phyloP scores from a whole-genome alignment of 1,284 basidiomycete genomes.

The Moesziomyces sp. region DNA sequence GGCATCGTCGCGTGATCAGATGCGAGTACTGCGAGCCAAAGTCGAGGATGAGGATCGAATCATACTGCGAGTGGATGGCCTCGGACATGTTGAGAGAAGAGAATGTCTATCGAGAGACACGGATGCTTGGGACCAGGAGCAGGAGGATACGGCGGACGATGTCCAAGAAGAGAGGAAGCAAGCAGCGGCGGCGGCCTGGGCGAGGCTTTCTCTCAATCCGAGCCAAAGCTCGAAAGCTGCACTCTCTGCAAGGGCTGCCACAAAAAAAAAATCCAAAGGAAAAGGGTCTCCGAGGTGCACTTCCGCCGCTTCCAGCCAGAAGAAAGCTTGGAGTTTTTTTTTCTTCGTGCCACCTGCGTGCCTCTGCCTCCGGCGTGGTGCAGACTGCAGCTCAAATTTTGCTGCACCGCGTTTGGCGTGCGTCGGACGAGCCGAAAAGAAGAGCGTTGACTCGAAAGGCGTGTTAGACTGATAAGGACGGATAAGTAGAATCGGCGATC shows the following conservation, averaged over 20 bases:
- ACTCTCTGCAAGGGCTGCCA: background rate
- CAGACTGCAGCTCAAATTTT: too few relatives aligned
- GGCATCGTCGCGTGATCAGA: conserved; percentile 95
- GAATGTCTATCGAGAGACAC: background rate
- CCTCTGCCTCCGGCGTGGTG: background rate
- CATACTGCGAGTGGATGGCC: conserved; percentile 91
- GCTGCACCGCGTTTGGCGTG: too few relatives aligned
- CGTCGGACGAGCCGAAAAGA: too few relatives aligned
- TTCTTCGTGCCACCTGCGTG: background rate
- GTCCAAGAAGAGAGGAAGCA: conserved; percentile 40
- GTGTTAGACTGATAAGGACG: too few relatives aligned
- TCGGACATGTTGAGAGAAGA: conserved; percentile 56
- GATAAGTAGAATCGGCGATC: too few relatives aligned
- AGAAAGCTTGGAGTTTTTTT: background rate
- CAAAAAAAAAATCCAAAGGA: too few relatives aligned
- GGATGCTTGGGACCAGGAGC: background rate
- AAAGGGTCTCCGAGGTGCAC: conserved; percentile 2
- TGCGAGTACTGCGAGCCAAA: conserved; percentile 99
- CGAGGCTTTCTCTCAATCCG: too few relatives aligned
- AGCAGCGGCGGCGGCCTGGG: background rate
- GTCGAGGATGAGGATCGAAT: conserved; percentile 95
- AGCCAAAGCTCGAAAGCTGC: background rate
- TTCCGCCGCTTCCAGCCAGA: background rate
- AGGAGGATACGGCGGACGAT: conserved; percentile 31
- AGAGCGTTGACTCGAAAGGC: too few relatives aligned